These are phyloP conservation scores for Lactarius evosmus DNA, from an alignment of 768 basidiomycete species.

Conservation along the genomic window DNA sequence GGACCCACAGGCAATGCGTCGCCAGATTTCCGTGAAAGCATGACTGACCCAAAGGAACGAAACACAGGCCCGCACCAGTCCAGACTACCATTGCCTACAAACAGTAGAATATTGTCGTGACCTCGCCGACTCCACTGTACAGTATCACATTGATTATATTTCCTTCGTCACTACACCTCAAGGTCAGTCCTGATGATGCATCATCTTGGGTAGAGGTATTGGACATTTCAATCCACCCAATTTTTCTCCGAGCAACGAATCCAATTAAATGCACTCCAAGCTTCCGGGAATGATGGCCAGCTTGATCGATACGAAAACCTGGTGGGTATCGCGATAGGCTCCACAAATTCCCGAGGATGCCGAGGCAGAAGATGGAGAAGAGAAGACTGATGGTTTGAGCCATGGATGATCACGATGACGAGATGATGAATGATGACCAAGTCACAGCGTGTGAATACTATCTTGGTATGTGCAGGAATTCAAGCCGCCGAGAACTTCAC, in stretches of 20 bases:
- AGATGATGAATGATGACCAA: background rate
- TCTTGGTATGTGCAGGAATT: too few relatives aligned
- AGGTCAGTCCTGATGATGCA: too few relatives aligned
- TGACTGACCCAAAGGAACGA: background rate
- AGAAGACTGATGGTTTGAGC: background rate
- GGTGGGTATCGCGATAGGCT: background rate
- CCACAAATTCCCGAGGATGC: background rate
- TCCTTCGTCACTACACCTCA: too few relatives aligned
- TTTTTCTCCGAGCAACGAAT: too few relatives aligned
- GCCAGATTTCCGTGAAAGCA: background rate
- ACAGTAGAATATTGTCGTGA: background rate
- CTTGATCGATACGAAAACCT: background rate
- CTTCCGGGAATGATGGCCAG: background rate
- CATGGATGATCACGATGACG: background rate
- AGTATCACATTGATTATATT: background rate
- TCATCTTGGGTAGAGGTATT: background rate
- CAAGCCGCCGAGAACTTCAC: too few relatives aligned
- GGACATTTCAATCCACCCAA: background rate
- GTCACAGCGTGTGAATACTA: background rate
- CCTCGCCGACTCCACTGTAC: too few relatives aligned
- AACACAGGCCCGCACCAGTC: background rate
- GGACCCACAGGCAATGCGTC: background rate
- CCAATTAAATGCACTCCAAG: too few relatives aligned
- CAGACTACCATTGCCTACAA: background rate
- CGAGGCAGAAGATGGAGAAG: background rate